Percentiles rank a stretch among this genome's conserved stretches.
Evolutionary conservation across 2,329 filamentous ascomycete species (phyloP).

Genomic region (Westerdykella ornata): DNA sequence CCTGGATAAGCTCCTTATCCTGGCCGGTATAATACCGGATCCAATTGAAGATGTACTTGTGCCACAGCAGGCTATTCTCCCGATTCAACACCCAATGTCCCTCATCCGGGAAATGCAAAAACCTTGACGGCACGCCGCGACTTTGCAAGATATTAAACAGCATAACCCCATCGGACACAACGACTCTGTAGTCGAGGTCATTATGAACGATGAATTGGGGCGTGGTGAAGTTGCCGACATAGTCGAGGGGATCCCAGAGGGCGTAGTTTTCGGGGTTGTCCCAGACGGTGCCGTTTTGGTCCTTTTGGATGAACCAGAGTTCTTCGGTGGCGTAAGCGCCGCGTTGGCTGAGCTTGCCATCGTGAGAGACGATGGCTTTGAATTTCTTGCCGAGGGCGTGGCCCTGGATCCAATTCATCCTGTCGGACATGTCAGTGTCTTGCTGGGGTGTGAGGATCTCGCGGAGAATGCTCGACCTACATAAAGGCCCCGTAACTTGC

Average conservation of each 20-base stretch:
- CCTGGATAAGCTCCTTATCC: constrained; percentile 26
- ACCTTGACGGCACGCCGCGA: constrained; percentile 64
- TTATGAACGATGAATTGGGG: constrained; percentile 88
- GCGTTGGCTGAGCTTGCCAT: constrained; percentile 65
- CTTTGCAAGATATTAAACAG: constrained; percentile 83
- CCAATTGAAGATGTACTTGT: constrained; percentile 46
- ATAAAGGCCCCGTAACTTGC: constrained; percentile 48
- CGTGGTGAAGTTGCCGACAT: constrained; percentile 66
- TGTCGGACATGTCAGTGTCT: constrained; percentile 1
- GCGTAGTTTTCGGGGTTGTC: constrained; percentile 45
- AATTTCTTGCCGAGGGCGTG: constrained; percentile 75
- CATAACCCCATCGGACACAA: constrained; percentile 73
- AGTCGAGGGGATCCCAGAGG: constrained; percentile 52
- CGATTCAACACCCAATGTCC: constrained; percentile 79
- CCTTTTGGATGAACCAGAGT: constrained; percentile 48
- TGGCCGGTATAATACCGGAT: constrained; percentile 28
- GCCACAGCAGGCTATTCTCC: constrained; percentile 87
- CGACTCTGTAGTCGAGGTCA: constrained; percentile 79
- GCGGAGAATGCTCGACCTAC: constrained; percentile 5
- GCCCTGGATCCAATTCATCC: constrained; percentile 76
- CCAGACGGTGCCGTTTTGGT: constrained; percentile 37
- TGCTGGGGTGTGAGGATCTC: background rate
- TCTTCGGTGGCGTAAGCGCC: constrained; percentile 46
- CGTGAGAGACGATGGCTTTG: constrained; percentile 81
- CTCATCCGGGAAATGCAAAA: constrained; percentile 75